Evolutionary conservation across 2,329 filamentous ascomycete genomes (phyloP), one percentile per base, ranked within the genome.

Genomic region (Grosmannia clavigera): DNA sequence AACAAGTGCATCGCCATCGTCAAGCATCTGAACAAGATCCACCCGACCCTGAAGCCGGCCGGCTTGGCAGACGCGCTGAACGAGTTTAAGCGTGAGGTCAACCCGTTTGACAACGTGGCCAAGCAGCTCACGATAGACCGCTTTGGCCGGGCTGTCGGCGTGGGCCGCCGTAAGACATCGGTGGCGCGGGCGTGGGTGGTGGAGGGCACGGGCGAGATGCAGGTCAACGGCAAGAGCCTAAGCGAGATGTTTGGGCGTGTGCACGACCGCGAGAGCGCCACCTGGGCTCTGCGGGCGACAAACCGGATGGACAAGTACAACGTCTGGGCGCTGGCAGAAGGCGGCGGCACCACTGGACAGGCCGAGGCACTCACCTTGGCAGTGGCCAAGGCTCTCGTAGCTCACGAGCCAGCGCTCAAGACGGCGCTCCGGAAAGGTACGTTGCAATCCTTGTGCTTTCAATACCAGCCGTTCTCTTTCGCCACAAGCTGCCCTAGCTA

Each of bases 241-340:
- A 82, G 81, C 57, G 82, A 94, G 57, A 85, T 83, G 27, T 99
- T 99, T 72, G 88, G 86, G 40, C 85, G 94, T 43, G 74, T 96
- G 57, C 92, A 99, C 71, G 92, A 99, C 73, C 85, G 94, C 52
- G 94, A 97, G 77, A 96, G 90, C 70, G 92, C 90, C 3, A 77
- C 96, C 4, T 99, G 92, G 92, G 85, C 92, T 9, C 74, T 99
- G 68, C 90, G 92, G 68, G 81, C 84, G 57, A 95, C 91, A 29
- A 79, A 87, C 52, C 80, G 94, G 64, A 74, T 95, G 65, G 91
- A 96, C 78, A 97, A 96, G 74, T 99, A 99, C 78, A 99, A 99
- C 69, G 84, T 96, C 3, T 99, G 90, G 86, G 92, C 86, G 58
- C 75, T 88, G 57, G 89, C 91, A 3, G 80, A 82, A 61, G 94